Evolutionary conservation across 495 filamentous ascomycete species (phyloP), one percentile per base, ranked within the genome.

Genomic region (Penicillium paxilli): DNA sequence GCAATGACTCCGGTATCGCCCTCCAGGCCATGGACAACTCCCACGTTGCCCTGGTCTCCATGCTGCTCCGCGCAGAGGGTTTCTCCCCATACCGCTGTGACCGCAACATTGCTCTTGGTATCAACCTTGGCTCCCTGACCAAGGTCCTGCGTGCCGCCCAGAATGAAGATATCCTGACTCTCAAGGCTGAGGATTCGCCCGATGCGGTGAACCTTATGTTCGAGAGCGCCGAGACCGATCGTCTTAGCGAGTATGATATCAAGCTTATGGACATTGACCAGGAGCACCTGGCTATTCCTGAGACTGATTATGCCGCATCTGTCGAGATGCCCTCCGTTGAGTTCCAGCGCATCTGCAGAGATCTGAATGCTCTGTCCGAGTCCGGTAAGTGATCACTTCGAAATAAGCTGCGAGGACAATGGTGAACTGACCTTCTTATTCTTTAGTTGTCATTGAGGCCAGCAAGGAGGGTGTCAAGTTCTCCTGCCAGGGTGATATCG

Each of bases 181-280:
- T 99, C 62, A 98, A 97, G 86, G 94, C 94, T 12, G 92, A 98
- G 62, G 94, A 99, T 74, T 86, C 92, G 12, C 94, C 94, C 38
- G 94, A 99, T 71, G 87, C 89, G 19, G 83, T 99, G 44, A 98
- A 96, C 80, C 80, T 99, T 54, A 85, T 93, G 58, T 98, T 99
- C 69, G 94, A 99, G 86, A 92, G 84, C 75, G 79, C 84, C 54
- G 89, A 89, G 70, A 90, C 83, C 59, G 94, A 99, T 71, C 79
- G 94, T 46, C 82, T 98, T 55, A 94, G 89, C 79, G 94, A 98
- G 75, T 99, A 98, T 72, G 94, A 99, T 74, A 87, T 99, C 77
- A 99, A 99, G 84, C 83, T 99, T 57, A 99, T 99, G 95, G 94
- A 99, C 72, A 97, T 99, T 70, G 94, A 99, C 75, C 94, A 99